Percentiles rank a stretch among this genome's conserved stretches.
Evolutionary conservation across 495 filamentous ascomycete genomes (phyloP).

Genomic region (Endocarpon pusillum): DNA sequence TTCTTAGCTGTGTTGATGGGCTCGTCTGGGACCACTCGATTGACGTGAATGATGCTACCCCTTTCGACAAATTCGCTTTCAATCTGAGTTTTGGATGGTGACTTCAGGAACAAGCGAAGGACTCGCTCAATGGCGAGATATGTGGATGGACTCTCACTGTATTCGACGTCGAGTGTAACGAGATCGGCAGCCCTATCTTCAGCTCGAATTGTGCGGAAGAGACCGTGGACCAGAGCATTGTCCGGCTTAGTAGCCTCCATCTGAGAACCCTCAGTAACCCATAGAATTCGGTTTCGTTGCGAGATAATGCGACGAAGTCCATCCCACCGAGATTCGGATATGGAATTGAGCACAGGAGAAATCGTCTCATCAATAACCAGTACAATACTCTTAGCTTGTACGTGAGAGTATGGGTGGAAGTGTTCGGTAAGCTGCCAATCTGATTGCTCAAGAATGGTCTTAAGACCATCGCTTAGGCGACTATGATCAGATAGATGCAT

Average conservation of each 20-base stretch:
- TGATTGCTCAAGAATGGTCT: no score
- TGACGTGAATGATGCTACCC: slow-evolving; percentile 14
- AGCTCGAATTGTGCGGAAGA: slow-evolving; percentile 13
- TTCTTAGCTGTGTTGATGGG: slow-evolving; percentile 1
- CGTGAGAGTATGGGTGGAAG: not conserved
- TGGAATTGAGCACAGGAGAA: slow-evolving; percentile 5
- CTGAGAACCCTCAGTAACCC: slow-evolving; percentile 20
- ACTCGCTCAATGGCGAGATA: slow-evolving; percentile 9
- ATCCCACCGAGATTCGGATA: slow-evolving; percentile 10
- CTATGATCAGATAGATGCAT: no score
- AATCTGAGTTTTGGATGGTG: not conserved
- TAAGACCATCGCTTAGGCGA: no score
- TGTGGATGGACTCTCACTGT: slow-evolving; percentile 4
- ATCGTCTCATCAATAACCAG: slow-evolving; percentile 14
- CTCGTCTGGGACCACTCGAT: slow-evolving; percentile 11
- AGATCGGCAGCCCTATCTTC: slow-evolving; percentile 14
- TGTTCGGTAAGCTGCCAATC: slow-evolving; percentile 5
- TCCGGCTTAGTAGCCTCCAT: slow-evolving; percentile 14
- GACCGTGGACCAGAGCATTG: slow-evolving; percentile 13
- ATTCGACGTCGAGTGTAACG: slow-evolving; percentile 19
- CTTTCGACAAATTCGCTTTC: slow-evolving; percentile 19
- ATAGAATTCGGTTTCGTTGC: slow-evolving; percentile 10
- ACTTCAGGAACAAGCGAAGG: slow-evolving; percentile 2
- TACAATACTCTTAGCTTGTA: slow-evolving; percentile 5
- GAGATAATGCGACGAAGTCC: slow-evolving; percentile 9